Base-by-base conservation (phyloP, 306 rosid genomes). In the Trichosanthes cucumerina region DNA sequence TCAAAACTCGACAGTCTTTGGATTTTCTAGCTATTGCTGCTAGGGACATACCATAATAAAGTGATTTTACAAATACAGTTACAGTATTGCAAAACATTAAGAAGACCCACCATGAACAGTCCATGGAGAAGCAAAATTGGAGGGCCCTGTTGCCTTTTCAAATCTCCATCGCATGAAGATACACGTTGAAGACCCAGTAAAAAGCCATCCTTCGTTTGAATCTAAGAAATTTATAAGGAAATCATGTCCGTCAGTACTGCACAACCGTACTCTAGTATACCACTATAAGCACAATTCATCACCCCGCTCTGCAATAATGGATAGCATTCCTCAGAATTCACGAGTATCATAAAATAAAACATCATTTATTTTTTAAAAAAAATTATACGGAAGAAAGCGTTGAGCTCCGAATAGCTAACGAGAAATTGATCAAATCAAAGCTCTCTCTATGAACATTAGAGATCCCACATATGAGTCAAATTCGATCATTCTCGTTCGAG, bases 71-170 rank as follows among this genome's bases (percentile, higher is more conserved):
- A 26, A 7, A 47, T 26, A 46, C 23, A 7, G 58, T 46, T 41
- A 18, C 63, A 50, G 15, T 5, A 44, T 72, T 24, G 41, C 46
- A 74, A 63, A 18, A 72, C 9, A 58, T 63, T 39, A 33, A 19
- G 82, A 75, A 63, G 57, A 33, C 43, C 88, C 52, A 91, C 96
- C 96, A 90, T 87, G 89, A 94, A 90, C 66, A 94, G 86, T 2
- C 98, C 98, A 79, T 94, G 98, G 80, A 79, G 91, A 77, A 94
- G 97, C 82, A 94, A 86, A 83, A 92, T 87, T 50, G 98, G 96
- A 77, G 90, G 91, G 36, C 92, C 90, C 33, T 79, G 83, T 62
- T 53, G 58, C 15, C 79, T 64, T 76, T 57, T 84, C 50, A 79
- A 65, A 64, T 80, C 31, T 23, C 80, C 79, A 78, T 54, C 46